Conservation (phyloP, 768 basidiomycete species). For the Termitomyces sp. region DNA sequence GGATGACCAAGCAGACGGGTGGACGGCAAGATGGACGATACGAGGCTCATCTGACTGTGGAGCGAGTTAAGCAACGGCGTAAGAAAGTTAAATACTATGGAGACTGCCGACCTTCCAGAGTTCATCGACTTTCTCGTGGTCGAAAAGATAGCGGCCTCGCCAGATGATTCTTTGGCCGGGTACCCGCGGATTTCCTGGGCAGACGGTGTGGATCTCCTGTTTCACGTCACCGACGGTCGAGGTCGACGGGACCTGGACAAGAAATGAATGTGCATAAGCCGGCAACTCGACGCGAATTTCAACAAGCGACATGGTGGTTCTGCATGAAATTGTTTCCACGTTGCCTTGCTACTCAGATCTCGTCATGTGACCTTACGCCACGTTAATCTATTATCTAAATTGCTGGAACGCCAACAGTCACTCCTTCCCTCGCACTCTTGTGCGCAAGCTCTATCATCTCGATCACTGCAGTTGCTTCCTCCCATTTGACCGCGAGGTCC, state of each 20-base stretch:
- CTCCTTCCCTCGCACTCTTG: constrained; percentile 58
- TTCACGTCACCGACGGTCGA: constrained; percentile 62
- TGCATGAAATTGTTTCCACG: constrained; percentile 16
- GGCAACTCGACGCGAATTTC: constrained; percentile 70
- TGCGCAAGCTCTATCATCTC: constrained; percentile 74
- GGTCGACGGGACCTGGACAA: constrained; percentile 39
- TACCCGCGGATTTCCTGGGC: constrained; percentile 57
- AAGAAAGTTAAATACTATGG: constrained; percentile 7
- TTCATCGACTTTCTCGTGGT: constrained; percentile 59
- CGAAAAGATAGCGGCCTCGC: constrained; percentile 61
- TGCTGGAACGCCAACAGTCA: constrained; percentile 27
- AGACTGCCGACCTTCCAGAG: constrained; percentile 60
- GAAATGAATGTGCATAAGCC: constrained; percentile 65
- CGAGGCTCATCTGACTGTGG: constrained; percentile 53
- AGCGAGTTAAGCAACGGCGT: constrained; percentile 8
- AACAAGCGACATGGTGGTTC: constrained; percentile 32
- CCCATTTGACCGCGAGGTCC: constrained; percentile 62
- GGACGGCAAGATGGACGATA: constrained; percentile 73
- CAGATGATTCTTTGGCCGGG: constrained; percentile 77
- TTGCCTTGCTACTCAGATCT: constrained; percentile 5
- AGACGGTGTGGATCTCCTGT: constrained; percentile 52
- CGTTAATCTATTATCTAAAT: background rate
- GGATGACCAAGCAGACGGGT: constrained; percentile 69
- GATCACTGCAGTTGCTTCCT: constrained; percentile 65
- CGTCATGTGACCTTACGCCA: constrained; percentile 8